Evolutionary conservation across 306 rosid genomes (phyloP), one percentile per base, ranked within the genome.

Genomic region (Bauhinia variegata): DNA sequence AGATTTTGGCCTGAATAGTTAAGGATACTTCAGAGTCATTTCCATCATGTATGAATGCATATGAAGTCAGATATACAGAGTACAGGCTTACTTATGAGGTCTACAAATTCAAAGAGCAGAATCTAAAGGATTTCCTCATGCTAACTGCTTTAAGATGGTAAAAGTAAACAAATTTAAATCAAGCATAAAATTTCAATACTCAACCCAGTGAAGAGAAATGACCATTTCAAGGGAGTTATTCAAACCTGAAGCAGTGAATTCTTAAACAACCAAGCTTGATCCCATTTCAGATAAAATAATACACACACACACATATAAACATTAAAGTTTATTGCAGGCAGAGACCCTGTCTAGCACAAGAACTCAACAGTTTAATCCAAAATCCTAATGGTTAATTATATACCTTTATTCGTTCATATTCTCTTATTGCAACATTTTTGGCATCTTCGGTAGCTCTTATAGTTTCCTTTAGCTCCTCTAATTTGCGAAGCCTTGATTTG

Each of bases 401-500:
- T 74, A 85, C 98, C 98, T 93, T 93, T 68, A 93, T 93, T 54
- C 93, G 87, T 73, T 86, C 96, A 54, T 93, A 93, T 76, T 93
- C 98, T 78, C 91, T 78, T 11, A 77, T 76, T 54, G 98, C 96
- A 54, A 88, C 73, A 75, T 76, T 83, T 84, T 93, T 88, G 17
- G 96, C 97, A 70, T 88, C 96, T 78, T 89, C 97, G 4, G 97
- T 88, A 33, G 47, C 86, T 76, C 78, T 82, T 59, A 84, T 77
- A 32, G 95, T 88, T 74, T 93, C 98, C 44, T 88, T 87, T 70
- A 93, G 78, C 87, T 93, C 95, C 78, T 93, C 96, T 39, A 88
- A 72, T 65, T 88, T 93, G 32, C 77, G 91, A 70, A 36, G 75
- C 82, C 96, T 87, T 9, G 96, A 76, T 68, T 85, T 88, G 80